Percentiles rank a stretch among this genome's conserved stretches.
phyloP scores from a whole-genome alignment of 1,284 basidiomycete genomes.

The Rhodotorula sp. region DNA sequence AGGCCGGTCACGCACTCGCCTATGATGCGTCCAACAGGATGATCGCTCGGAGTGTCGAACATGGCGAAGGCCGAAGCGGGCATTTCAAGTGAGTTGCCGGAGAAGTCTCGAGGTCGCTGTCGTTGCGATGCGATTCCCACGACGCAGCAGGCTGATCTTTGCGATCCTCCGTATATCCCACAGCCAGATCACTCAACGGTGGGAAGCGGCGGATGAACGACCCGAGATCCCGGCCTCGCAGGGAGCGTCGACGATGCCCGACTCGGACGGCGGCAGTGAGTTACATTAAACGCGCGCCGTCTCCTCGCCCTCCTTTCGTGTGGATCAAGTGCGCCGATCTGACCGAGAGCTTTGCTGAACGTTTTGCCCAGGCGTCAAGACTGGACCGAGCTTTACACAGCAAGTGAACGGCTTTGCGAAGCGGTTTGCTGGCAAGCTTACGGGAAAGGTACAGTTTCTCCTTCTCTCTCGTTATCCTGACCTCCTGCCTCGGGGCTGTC shows the following conservation, averaged over 20 bases:
- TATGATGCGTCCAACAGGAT: no score
- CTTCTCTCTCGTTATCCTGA: neutral
- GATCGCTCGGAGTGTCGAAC: no score
- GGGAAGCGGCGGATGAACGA: constrained; percentile 10
- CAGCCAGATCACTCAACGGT: constrained; percentile 28
- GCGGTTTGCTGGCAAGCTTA: constrained; percentile 13
- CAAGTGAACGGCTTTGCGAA: constrained; percentile 16
- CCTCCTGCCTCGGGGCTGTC: no score
- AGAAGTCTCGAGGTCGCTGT: no score
- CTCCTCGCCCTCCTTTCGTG: neutral
- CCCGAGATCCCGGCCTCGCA: constrained; percentile 5
- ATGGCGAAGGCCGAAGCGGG: neutral
- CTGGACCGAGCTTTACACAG: constrained; percentile 13
- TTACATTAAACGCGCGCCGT: neutral
- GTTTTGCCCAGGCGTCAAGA: neutral
- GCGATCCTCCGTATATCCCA: no score
- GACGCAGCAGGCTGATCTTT: neutral
- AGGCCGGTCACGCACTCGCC: no score
- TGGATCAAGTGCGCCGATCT: no score
- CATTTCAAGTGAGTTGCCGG: constrained; percentile 16
- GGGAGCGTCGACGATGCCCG: constrained; percentile 23
- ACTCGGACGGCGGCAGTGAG: constrained; percentile 19
- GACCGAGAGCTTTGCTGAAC: neutral
- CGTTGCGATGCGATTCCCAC: no score
- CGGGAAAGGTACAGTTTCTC: constrained; percentile 6